Evolutionary conservation across 2,329 filamentous ascomycete genomes (phyloP), one percentile per base, ranked within the genome.

Genomic region (Talaromyces piceae): DNA sequence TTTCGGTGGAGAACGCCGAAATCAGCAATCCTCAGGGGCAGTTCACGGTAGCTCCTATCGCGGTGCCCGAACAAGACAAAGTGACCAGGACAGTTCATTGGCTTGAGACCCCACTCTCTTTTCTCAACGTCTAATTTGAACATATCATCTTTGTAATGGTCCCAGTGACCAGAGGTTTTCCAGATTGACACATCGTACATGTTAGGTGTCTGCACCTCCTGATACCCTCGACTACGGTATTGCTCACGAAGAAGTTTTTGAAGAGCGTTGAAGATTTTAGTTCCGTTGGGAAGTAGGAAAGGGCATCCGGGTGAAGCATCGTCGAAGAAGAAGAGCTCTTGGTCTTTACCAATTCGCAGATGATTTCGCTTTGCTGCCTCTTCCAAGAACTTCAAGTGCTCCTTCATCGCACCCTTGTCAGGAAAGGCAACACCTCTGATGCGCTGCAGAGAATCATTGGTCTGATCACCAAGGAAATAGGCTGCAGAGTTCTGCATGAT

Each of bases 331-430:
- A 95, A 98, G 7, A 98, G 83, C 67, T 97, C 91, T 70, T 98
- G 93, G 57, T 97, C 91, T 66, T 86, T 88, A 57, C 91, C 93
- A 59, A 98, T 91, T 73, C 88, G 89, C 58, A 91, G 80, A 67
- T 98, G 93, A 65, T 97, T 93, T 57, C 93, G 86, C 78, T 95
- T 95, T 55, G 93, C 91, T n/a, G 93, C 93, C 73, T 98, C 93
- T 63, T 95, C 91, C 26, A 98, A 79, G 73, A 95, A 94, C 65
- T 91, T 90, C 73, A 95, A 84, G 75, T 97, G 90, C 63, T 94
- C 90, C 44, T 87, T 83, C 74, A 98, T 88, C 63, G 83, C 81
- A 74, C 95, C 95, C 81, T 98, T 97, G 72, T 95, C 90, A 3
- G 91, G 91, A 82, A 90, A 98, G 5, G 90, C 94, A 52, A 98